Evolutionary conservation across 129 eudicot genomes (phyloP).

Genomic region (Erigeron canadensis): DNA sequence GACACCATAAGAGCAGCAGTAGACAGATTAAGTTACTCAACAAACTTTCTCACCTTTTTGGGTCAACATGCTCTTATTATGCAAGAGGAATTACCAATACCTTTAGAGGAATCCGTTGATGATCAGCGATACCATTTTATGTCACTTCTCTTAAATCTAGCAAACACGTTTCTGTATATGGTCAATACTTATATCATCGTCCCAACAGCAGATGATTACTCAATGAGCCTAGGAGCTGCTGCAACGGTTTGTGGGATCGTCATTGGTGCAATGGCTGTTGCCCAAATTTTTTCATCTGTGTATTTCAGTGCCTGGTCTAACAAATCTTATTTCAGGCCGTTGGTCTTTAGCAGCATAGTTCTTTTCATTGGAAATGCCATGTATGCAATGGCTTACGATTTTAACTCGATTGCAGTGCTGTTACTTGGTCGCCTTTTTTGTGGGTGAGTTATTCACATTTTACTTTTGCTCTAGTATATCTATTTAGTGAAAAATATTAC

Average conservation of each 20-base stretch:
- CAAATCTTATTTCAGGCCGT: constrained; percentile 78
- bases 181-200: constrained; percentile 90
- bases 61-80: constrained; percentile 92
- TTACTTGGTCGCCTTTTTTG: constrained; percentile 81
- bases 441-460: constrained; percentile 54
- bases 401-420: constrained; percentile 66
- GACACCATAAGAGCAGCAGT: constrained; percentile 71
- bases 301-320: constrained; percentile 98
- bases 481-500: too few relatives aligned
- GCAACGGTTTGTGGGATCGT: constrained; percentile 92
- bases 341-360: constrained; percentile 85
- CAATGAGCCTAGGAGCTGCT: constrained; percentile 90
- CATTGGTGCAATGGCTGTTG: constrained; percentile 97
- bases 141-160: constrained; percentile 88
- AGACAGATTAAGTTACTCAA: constrained; percentile 68
- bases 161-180: constrained; percentile 87
- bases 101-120: constrained; percentile 53
- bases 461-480: neutral
- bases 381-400: constrained; percentile 88
- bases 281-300: constrained; percentile 86
- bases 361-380: constrained; percentile 77
- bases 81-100: constrained; percentile 76
- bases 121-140: constrained; percentile 77
- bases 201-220: constrained; percentile 90
- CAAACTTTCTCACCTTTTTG: constrained; percentile 71